Base-by-base conservation (phyloP, 108 stramenopile genomes). In the Pseudonitzschia delicatissima region DNA sequence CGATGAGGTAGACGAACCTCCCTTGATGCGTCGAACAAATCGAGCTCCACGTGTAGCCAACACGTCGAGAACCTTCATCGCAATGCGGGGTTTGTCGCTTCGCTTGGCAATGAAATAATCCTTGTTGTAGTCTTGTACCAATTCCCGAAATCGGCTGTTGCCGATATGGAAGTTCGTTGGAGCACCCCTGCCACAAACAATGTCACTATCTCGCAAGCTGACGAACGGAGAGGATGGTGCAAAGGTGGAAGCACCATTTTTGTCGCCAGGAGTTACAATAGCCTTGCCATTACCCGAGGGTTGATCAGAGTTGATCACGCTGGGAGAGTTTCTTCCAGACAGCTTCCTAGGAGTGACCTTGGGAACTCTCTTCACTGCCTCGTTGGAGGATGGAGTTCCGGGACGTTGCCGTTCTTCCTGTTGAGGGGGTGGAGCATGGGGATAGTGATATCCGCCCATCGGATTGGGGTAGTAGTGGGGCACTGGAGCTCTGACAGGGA, bases 71-170 rank as follows among this genome's bases (percentile, higher is more conserved):
- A 89, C 82, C 18, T 74, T 70, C 45, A 77, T 77, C 32, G 88
- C 84, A 34, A 89, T 84, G 32, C 72, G 62, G 8, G 88, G 83
- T 61, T 85, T 89, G 63, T 77, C 70, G 45, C 68, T 69, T 4
- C 76, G 67, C 59, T 73, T 76, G 47, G 80, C 72, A 33, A 68
- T 64, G 26, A 81, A 49, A 44, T 77, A 77, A 15, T 45, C 39
- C 25, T 66, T 63, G 5, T 69, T 68, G 49, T 79, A 60, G 28
- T 73, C 57, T 32, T 36, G 7, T 57, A 76, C 60, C 28, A 81
- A 35, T 17, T 66, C 31, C 12, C 71, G 48, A 52, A 81, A 81
- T 4, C 40, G 63, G 50, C 69, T 47, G 59, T 81, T 81, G 36
- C 80, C 80, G 44, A 68, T 62, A 50, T 81, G 80, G 21, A 44